Percentiles rank a stretch among this genome's conserved stretches.
Conservation (phyloP, 371 early-diverging fungal species). For the Mortierella sp. region DNA sequence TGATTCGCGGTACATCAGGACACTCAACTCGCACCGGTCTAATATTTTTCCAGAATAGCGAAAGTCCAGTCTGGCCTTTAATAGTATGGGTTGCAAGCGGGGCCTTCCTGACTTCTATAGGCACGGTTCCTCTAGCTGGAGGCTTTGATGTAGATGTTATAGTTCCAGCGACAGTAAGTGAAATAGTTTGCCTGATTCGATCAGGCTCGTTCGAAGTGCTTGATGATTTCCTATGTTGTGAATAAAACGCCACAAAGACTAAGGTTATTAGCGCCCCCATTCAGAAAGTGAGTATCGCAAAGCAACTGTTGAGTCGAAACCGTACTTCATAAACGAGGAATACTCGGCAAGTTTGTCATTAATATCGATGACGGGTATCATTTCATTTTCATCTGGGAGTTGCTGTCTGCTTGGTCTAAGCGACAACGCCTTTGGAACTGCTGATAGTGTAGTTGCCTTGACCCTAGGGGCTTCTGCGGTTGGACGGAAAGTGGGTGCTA, state of each 20-base stretch:
- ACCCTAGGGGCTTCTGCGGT: slow-evolving; percentile 50
- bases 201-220: slow-evolving; percentile 10
- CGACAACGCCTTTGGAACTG: slow-evolving; percentile 32
- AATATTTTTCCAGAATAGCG: slow-evolving; percentile 56
- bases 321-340: slow-evolving; percentile 54
- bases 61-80: slow-evolving; percentile 53
- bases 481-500: slow-evolving; percentile 20
- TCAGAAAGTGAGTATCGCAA: background rate
- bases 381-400: slow-evolving; percentile 29
- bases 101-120: slow-evolving; percentile 48
- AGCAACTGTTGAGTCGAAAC: background rate
- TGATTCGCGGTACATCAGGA: slow-evolving; percentile 37
- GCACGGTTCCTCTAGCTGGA: slow-evolving; percentile 29
- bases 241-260: background rate
- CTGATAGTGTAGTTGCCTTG: slow-evolving; percentile 49
- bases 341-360: slow-evolving; percentile 55
- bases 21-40: slow-evolving; percentile 48
- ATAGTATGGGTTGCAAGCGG: slow-evolving; percentile 17
- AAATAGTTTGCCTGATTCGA: slow-evolving; percentile 37
- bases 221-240: slow-evolving; percentile 28
- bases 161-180: slow-evolving; percentile 49
- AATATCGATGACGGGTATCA: slow-evolving; percentile 46
- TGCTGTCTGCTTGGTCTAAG: slow-evolving; percentile 31
- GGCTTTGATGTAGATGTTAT: slow-evolving; percentile 14
- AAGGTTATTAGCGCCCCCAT: background rate